Conservation (phyloP, 2,329 filamentous ascomycete genomes). For the Fusarium sp. region DNA sequence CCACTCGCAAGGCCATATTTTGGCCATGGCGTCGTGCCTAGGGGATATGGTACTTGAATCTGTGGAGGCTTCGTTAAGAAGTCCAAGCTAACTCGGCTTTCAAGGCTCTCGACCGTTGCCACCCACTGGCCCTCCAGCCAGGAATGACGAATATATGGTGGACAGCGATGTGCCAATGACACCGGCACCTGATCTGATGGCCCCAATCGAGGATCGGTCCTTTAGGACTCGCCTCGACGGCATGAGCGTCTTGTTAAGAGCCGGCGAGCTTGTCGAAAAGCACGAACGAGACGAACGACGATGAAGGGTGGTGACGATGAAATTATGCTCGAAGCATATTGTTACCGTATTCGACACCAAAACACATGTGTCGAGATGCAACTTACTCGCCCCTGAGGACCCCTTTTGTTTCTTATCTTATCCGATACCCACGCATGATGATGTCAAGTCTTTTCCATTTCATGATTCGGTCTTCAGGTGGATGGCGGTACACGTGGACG, state of each 20-base stretch:
- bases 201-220: conserved; percentile 33
- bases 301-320: conserved; percentile 1
- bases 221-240: conserved; percentile 57
- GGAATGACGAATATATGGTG: conserved; percentile 39
- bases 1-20: conserved; percentile 28
- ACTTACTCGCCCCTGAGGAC: neutral
- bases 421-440: conserved; percentile 34
- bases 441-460: conserved; percentile 17
- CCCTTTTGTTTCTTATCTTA: conserved; percentile 18
- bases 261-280: conserved; percentile 67
- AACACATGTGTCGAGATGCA: neutral
- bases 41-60: conserved; percentile 49
- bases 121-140: conserved; percentile 46
- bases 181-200: conserved; percentile 32
- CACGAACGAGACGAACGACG: conserved; percentile 40
- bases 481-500: neutral
- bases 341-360: neutral
- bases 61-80: conserved; percentile 21
- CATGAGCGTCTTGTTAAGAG: conserved; percentile 66
- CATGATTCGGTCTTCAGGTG: neutral
- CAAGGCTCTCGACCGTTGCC: conserved; percentile 49
- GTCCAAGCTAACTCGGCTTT: conserved; percentile 43
- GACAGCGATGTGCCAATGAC: conserved; percentile 48
- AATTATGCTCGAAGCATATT: neutral
- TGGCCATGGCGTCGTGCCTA: conserved; percentile 37